Evolutionary conservation across 1,139 yeast genomes (phyloP).

Genomic region (Pichia terricola): DNA sequence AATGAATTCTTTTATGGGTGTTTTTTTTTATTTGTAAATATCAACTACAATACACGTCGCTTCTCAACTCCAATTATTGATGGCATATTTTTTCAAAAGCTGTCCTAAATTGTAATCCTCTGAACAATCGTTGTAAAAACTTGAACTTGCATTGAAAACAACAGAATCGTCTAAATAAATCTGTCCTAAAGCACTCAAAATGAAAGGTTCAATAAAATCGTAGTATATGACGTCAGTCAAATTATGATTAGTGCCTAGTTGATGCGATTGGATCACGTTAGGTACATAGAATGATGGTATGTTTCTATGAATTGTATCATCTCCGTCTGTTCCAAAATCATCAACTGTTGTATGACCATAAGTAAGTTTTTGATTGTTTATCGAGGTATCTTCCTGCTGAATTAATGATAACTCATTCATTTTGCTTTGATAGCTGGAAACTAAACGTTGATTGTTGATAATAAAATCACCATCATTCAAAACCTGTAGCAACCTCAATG

Average conservation of each 20-base stretch:
- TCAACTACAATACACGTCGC: too few relatives aligned
- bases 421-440: not conserved
- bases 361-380: conserved; percentile 5
- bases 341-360: conserved; percentile 76
- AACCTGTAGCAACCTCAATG: conserved; percentile 36
- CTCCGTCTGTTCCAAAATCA: conserved; percentile 79
- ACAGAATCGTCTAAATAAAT: conserved; percentile 17
- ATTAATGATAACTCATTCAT: conserved; percentile 11
- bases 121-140: conserved; percentile 36
- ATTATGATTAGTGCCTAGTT: conserved; percentile 15
- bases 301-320: conserved; percentile 72
- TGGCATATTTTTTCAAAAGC: conserved; percentile 34
- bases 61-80: conserved; percentile 24
- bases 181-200: conserved; percentile 45
- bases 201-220: conserved; percentile 59
- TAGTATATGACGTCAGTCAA: conserved; percentile 70
- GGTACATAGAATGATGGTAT: conserved; percentile 56
- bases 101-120: conserved; percentile 36
- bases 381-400: conserved; percentile 9
- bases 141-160: conserved; percentile 10
- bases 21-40: too few relatives aligned
- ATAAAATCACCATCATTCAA: conserved; percentile 46
- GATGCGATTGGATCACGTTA: conserved; percentile 51
- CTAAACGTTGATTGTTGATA: conserved; percentile 11
- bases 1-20: too few relatives aligned